Evolutionary conservation across 768 basidiomycete genomes (phyloP).

Genomic region (Tulasnella calospora): DNA sequence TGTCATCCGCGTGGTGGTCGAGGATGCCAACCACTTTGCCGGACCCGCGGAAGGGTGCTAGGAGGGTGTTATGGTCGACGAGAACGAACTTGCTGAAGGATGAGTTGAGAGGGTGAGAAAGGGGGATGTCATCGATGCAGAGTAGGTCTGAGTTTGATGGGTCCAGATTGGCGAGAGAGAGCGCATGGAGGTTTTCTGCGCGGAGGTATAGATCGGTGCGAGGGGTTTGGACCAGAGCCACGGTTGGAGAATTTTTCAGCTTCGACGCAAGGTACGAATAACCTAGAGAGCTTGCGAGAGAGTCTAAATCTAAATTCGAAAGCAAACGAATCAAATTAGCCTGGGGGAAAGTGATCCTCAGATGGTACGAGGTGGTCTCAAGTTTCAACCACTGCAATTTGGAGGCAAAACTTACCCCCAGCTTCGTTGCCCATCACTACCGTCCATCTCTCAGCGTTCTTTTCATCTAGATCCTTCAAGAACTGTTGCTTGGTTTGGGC

Average conservation of each 20-base stretch:
- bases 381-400: not conserved
- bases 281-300: conserved; percentile 78
- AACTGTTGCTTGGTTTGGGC: conserved; percentile 53
- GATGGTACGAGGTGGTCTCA: not conserved
- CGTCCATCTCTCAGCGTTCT: conserved; percentile 61
- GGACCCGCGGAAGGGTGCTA: conserved; percentile 39
- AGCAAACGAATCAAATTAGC: not conserved
- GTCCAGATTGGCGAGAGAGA: conserved; percentile 54
- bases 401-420: conserved; percentile 55
- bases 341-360: not conserved
- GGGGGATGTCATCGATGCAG: conserved; percentile 59
- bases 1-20: conserved; percentile 91
- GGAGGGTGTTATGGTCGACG: conserved; percentile 87
- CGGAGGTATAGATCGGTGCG: conserved; percentile 70
- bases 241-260: conserved; percentile 48
- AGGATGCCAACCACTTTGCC: conserved; percentile 65
- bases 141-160: conserved; percentile 55
- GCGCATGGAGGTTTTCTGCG: conserved; percentile 78
- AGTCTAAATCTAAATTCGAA: conserved; percentile 52
- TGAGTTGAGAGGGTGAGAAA: conserved; percentile 37
- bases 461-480: conserved; percentile 50
- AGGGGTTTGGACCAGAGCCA: conserved; percentile 69
- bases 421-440: conserved; percentile 95
- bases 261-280: conserved; percentile 71
- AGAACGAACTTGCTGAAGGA: conserved; percentile 59